A percentile compares a stretch with the other conserved stretches of the same genome.
Conservation (phyloP, 169 alveolate genomes). For the Ichthyophthirius multifiliis region DNA sequence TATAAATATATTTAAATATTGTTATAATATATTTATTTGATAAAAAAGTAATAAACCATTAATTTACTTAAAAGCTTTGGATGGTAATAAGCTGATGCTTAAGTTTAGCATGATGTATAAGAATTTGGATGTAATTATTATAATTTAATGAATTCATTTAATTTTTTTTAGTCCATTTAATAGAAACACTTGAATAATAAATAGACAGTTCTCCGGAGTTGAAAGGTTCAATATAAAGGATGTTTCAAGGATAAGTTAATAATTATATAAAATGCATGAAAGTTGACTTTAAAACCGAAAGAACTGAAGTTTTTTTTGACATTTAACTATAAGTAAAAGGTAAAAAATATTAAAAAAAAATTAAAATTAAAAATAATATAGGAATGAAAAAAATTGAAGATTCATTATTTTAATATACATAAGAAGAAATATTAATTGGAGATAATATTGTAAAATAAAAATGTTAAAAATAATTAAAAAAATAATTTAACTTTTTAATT, state of each 20-base stretch:
- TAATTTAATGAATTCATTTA: neutral
- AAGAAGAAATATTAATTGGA: neutral
- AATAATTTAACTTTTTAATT: neutral
- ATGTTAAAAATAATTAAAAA: neutral
- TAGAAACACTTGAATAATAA: neutral
- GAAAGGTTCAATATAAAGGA: neutral
- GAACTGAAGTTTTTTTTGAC: neutral
- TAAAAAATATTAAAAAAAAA: neutral
- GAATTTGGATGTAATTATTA: neutral
- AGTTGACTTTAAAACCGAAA: neutral
- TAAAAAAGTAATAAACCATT: neutral
- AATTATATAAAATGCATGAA: constrained; percentile 3
- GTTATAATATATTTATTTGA: no score
- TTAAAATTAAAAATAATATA: neutral
- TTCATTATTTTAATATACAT: neutral
- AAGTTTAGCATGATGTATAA: neutral
- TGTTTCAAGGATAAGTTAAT: neutral
- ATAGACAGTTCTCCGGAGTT: neutral
- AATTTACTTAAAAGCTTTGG: neutral
- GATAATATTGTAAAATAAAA: neutral
- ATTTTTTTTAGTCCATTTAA: neutral
- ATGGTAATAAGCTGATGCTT: constrained; percentile 3
- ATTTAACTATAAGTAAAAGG: neutral
- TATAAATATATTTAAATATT: neutral
- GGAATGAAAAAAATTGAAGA: neutral